A percentile compares a stretch with the other conserved stretches of the same genome.
Evolutionary conservation across 352 stramenopile species (phyloP).

Genomic region (Globisporangium abappressorium): DNA sequence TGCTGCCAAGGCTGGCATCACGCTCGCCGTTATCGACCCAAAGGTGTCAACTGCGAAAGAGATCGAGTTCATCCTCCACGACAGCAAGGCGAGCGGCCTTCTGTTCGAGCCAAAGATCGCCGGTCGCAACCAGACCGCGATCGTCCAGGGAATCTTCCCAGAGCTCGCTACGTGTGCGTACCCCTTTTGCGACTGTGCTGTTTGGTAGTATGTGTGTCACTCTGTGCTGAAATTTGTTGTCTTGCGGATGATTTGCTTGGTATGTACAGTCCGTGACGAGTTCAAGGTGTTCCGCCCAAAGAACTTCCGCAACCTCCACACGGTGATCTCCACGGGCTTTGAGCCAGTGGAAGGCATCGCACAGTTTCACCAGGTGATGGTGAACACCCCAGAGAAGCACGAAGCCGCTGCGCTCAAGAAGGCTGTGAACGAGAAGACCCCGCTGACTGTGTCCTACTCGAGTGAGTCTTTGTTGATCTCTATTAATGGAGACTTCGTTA

Average conservation of each 20-base stretch:
- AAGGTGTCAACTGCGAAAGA: conserved; percentile 70
- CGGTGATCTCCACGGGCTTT: conserved; percentile 79
- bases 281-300: conserved; percentile 74
- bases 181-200: conserved; percentile 2
- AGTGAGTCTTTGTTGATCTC: conserved; percentile 38
- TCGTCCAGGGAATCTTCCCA: conserved; percentile 72
- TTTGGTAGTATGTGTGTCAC: background rate
- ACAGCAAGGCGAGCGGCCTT: conserved; percentile 74
- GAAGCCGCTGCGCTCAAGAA: conserved; percentile 57
- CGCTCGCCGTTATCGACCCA: conserved; percentile 77
- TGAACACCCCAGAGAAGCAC: conserved; percentile 76
- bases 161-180: conserved; percentile 69
- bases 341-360: conserved; percentile 71
- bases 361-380: conserved; percentile 75
- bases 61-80: conserved; percentile 78
- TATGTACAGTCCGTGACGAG: conserved; percentile 38
- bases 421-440: conserved; percentile 64
- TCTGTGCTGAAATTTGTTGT: background rate
- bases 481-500: background rate
- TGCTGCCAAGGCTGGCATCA: conserved; percentile 80
- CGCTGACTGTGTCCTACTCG: conserved; percentile 72
- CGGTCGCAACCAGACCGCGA: conserved; percentile 65
- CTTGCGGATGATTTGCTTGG: background rate
- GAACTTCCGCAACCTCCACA: conserved; percentile 79
- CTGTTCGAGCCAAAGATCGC: conserved; percentile 84